These are phyloP conservation scores for Thermoascus crustaceus DNA, from an alignment of 2,329 filamentous ascomycete species.

Conservation along the genomic window DNA sequence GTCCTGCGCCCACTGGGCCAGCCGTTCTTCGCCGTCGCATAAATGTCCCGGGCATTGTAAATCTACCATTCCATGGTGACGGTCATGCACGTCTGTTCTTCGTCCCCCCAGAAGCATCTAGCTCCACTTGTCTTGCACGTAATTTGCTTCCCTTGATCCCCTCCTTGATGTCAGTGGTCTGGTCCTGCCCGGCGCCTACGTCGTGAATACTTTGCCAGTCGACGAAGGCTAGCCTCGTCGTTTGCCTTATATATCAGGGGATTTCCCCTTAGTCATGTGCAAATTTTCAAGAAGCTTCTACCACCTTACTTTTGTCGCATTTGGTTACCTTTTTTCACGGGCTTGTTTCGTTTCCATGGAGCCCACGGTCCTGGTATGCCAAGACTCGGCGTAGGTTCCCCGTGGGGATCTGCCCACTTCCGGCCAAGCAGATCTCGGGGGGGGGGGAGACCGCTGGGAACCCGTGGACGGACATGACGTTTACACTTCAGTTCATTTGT, in stretches of 20 bases:
- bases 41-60: background rate
- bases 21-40: conserved; percentile 6
- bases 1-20: conserved; percentile 38
- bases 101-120: too few relatives aligned
- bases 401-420: conserved; percentile 1
- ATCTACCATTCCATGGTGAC: background rate
- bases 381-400: conserved; percentile 1
- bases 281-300: too few relatives aligned
- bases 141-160: too few relatives aligned
- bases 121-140: too few relatives aligned
- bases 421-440: background rate
- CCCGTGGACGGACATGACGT: too few relatives aligned
- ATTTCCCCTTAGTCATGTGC: background rate
- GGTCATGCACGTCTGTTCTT: too few relatives aligned
- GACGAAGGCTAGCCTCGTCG: conserved; percentile 1
- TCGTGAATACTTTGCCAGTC: background rate
- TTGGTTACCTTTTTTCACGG: too few relatives aligned
- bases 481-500: too few relatives aligned
- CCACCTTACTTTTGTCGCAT: too few relatives aligned
- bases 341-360: background rate
- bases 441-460: too few relatives aligned
- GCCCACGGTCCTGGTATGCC: background rate
- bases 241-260: background rate
- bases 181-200: background rate
- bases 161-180: too few relatives aligned